phyloP scores from a whole-genome alignment of 495 filamentous ascomycete species.

The Xylaria telfairii region DNA sequence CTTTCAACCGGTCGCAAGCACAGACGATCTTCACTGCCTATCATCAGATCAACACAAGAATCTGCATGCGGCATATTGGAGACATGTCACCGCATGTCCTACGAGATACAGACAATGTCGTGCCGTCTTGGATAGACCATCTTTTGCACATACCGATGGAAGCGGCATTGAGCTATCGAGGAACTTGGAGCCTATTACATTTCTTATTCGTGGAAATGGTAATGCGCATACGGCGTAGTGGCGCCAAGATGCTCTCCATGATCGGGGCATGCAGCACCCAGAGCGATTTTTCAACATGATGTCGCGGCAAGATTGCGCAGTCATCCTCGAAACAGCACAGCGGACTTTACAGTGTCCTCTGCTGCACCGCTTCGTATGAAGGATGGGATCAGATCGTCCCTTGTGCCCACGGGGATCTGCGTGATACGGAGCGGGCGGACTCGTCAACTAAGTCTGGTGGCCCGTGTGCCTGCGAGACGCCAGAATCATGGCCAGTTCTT shows the following conservation, averaged over 20 bases:
- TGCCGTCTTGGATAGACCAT: background rate
- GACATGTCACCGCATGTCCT: background rate
- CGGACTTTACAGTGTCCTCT: conserved; percentile 4
- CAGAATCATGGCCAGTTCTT: background rate
- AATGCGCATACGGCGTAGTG: background rate
- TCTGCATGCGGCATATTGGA: background rate
- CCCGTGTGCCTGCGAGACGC: conserved; percentile 1
- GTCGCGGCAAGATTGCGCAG: background rate
- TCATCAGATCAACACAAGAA: background rate
- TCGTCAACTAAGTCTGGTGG: conserved; percentile 2
- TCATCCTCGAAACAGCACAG: conserved; percentile 1
- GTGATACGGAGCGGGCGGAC: background rate
- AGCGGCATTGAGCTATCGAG: background rate
- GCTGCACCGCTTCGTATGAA: background rate
- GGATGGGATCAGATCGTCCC: conserved; percentile 6
- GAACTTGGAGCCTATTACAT: background rate
- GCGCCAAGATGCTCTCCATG: no score
- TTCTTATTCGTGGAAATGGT: background rate
- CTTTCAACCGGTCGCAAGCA: background rate
- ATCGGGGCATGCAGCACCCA: background rate
- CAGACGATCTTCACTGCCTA: background rate
- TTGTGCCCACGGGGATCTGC: background rate
- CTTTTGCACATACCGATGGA: background rate
- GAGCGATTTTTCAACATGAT: conserved; percentile 9
- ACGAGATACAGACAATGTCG: background rate